These are phyloP conservation scores for Vaccinium vitisidaea DNA, from an alignment of 148 eudicot species.

Conservation along the genomic window DNA sequence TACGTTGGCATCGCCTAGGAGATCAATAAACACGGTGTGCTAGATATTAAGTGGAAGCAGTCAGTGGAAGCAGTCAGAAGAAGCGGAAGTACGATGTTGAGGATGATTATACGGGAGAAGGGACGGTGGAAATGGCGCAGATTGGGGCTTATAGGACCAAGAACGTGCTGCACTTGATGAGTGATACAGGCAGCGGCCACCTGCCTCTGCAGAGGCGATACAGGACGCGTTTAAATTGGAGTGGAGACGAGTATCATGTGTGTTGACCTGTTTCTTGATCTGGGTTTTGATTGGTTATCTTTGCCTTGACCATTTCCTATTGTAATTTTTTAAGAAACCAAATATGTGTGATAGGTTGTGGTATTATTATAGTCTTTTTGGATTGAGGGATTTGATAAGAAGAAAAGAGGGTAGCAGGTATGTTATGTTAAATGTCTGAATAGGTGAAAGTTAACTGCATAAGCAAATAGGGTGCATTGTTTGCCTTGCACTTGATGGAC, in stretches of 20 bases:
- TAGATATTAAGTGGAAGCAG: slow-evolving; percentile 41
- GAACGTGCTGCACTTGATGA: slow-evolving; percentile 90
- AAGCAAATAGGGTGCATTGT: no score
- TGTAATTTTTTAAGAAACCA: background rate
- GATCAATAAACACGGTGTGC: slow-evolving; percentile 61
- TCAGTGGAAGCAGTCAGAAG: slow-evolving; percentile 41
- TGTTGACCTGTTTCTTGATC: background rate
- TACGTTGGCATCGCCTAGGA: slow-evolving; percentile 48
- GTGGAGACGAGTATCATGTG: slow-evolving; percentile 86
- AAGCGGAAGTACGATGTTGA: slow-evolving; percentile 33
- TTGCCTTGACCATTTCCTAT: background rate
- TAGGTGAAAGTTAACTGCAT: no score
- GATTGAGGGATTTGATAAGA: background rate
- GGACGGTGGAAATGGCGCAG: slow-evolving; percentile 82
- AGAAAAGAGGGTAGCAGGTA: no score
- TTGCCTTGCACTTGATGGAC: no score
- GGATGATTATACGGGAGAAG: slow-evolving; percentile 65
- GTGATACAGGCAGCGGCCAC: slow-evolving; percentile 97
- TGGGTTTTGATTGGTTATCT: background rate
- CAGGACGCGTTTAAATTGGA: slow-evolving; percentile 74
- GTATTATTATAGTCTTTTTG: no score
- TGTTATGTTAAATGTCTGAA: no score
- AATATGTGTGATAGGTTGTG: no score
- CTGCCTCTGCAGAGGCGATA: slow-evolving; percentile 92
- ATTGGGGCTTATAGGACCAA: slow-evolving; percentile 86